Percentiles rank a stretch among this genome's conserved stretches.
These are phyloP conservation scores for Populus hybrid DNA, from an alignment of 441 rosid species.

Conservation along the genomic window DNA sequence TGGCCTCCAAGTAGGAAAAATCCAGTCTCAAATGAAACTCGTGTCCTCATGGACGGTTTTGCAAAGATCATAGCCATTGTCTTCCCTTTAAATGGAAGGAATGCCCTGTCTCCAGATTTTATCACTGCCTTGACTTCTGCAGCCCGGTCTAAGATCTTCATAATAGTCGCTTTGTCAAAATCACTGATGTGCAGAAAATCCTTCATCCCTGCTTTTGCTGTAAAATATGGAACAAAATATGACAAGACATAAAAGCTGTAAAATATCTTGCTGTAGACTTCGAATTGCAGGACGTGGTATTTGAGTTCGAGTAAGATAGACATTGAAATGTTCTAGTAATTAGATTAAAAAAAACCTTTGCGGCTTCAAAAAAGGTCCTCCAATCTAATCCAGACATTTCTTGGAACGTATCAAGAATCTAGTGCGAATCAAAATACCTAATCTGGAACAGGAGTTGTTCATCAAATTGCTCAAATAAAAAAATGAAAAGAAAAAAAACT, in stretches of 20 bases:
- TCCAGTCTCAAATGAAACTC: slow-evolving; percentile 96
- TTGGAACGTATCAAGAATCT: background rate
- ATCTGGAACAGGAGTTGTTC: no score
- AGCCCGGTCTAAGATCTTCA: slow-evolving; percentile 71
- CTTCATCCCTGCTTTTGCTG: slow-evolving; percentile 50
- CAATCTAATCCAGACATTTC: no score
- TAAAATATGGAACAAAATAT: slow-evolving; percentile 1
- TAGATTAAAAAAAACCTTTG: background rate
- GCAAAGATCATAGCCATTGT: slow-evolving; percentile 98
- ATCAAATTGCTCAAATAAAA: no score
- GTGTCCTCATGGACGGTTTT: slow-evolving; percentile 95
- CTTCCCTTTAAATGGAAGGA: slow-evolving; percentile 85
- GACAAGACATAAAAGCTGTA: background rate
- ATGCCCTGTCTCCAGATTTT: slow-evolving; percentile 81
- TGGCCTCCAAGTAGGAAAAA: slow-evolving; percentile 96
- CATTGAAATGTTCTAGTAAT: background rate
- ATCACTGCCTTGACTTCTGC: slow-evolving; percentile 73
- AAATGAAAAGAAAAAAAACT: no score
- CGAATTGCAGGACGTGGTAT: background rate
- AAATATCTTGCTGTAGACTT: background rate
- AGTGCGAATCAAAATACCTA: background rate
- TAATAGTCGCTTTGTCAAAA: slow-evolving; percentile 78
- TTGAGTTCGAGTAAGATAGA: background rate
- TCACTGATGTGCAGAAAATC: slow-evolving; percentile 84
- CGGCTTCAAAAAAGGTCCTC: background rate